Base-by-base conservation (phyloP, 371 early-diverging fungal species). In the Mucor ambiguus region DNA sequence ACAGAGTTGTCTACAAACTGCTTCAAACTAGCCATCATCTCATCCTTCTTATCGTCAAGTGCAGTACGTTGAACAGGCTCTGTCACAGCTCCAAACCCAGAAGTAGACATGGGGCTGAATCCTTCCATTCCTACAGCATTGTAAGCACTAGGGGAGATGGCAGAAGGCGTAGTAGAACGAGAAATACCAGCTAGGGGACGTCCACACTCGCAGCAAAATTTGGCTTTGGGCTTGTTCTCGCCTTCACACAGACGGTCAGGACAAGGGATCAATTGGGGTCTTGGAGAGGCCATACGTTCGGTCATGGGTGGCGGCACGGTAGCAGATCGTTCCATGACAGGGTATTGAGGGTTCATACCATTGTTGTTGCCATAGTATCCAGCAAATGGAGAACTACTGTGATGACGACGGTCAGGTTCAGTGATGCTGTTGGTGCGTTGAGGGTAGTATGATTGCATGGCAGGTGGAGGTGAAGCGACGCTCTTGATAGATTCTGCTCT, bases 141-240 rank as follows among this genome's bases (percentile, higher is more conserved):
- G 52, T 49, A 62, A 24, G 46, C n/a, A 3, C 59, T 59, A n/a
- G 65, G 38, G 4, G 59, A 58, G 12, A 59, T 26, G 20, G 62
- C 67, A 29, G 78, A 70, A 9, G 87, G 84, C 4, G 84, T 85
- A 0, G 79, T 76, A 3, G 86, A 71, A 11, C 83, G 74, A 6
- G 86, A 85, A 30, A 77, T 68, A 20, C 72, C 76, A 14, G 79
- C 77, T 49, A 90, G 75, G 0, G 82, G 83, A 32, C 86, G 83
- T 32, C 92, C 92, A 69, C 92, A 91, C 68, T 90, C 90, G 30
- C 85, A 85, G 66, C 92, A 91, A 58, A 91, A 91, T 67, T 91
- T 91, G 11, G 90, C 86, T n/a, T 81, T 86, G 3, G 80, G 66
- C 41, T 87, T 88, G 64, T 90, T 91, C 57, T 85, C 84, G 24